phyloP scores from a whole-genome alignment of 768 basidiomycete species.

The Pleurotus giganteus region DNA sequence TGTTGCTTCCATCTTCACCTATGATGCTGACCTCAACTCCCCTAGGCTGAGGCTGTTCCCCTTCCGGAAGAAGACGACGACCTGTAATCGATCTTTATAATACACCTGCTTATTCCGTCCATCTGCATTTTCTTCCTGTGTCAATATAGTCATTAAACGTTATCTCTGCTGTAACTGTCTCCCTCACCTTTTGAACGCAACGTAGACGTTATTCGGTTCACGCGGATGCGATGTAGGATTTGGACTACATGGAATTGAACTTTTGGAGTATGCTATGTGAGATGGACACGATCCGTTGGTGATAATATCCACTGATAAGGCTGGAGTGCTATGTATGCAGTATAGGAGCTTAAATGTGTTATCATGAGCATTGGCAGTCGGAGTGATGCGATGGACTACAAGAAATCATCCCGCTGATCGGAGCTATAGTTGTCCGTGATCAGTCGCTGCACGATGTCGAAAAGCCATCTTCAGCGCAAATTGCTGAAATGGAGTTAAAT shows the following conservation, averaged over 20 bases:
- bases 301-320: too few relatives aligned
- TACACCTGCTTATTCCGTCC: constrained; percentile 6
- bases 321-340: too few relatives aligned
- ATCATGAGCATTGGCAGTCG: too few relatives aligned
- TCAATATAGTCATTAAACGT: constrained; percentile 12
- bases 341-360: too few relatives aligned
- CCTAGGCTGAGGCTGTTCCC: constrained; percentile 83
- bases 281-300: too few relatives aligned
- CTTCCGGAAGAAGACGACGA: constrained; percentile 98
- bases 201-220: not conserved
- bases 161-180: too few relatives aligned
- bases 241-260: not conserved
- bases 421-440: not conserved
- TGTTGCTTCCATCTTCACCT: constrained; percentile 12
- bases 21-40: not conserved
- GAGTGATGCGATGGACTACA: not conserved
- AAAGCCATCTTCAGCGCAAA: constrained; percentile 8
- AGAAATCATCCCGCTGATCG: not conserved
- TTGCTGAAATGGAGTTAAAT: constrained; percentile 5
- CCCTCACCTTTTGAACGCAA: not conserved
- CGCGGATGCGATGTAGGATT: not conserved
- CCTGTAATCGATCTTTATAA: constrained; percentile 39
- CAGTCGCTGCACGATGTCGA: not conserved
- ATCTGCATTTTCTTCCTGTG: constrained; percentile 4
- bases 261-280: too few relatives aligned